Base-by-base conservation (phyloP, 768 basidiomycete genomes). In the Albatrellus ellisii region DNA sequence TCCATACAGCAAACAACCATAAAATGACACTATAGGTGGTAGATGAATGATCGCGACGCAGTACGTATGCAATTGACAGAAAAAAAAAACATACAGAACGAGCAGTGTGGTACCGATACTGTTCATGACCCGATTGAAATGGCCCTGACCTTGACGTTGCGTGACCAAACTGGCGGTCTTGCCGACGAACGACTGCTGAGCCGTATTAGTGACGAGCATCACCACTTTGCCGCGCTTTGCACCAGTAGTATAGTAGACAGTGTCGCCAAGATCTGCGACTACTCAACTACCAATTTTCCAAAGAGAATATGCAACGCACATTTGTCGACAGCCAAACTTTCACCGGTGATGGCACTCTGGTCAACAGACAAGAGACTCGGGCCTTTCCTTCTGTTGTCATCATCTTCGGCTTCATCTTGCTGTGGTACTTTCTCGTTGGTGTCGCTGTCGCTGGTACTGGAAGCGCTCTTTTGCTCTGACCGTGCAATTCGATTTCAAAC, bases 331-430 rank as follows among this genome's bases (percentile, higher is more conserved):
- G 69, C 65, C 11, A 70, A 58, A 15, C 62, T 64, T 49, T 70
- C 69, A 25, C 68, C 68, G 0, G 68, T 69, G 38, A 69, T 67
- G 12, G 66, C 66, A 24, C 59, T 62, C 48, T 70, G 68, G 47
- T 70, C 68, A 26, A 66, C 63, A 12, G 63, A 59, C 45, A 56
- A 53, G 29, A 69, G 38, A 7, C 59, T 59, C 4, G 69, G 65
- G 6, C 68, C 69, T 15, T 47, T 46, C 27, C 28, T 44, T 36
- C 26, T 36, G 24, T 52, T 53, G 9, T 42, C 46, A 27, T 43
- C 24, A 26, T 17, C 44, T 29, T 45, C 43, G 26, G 46, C 29
- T 21, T 39, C 47, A 39, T 14, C 27, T 35, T 55, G 49, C 15
- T 50, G 46, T 35, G 41, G 10, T 7, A 14, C 22, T 22, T 15